Evolutionary conservation across 306 rosid species (phyloP).

Genomic region (Dryas alaskensis): DNA sequence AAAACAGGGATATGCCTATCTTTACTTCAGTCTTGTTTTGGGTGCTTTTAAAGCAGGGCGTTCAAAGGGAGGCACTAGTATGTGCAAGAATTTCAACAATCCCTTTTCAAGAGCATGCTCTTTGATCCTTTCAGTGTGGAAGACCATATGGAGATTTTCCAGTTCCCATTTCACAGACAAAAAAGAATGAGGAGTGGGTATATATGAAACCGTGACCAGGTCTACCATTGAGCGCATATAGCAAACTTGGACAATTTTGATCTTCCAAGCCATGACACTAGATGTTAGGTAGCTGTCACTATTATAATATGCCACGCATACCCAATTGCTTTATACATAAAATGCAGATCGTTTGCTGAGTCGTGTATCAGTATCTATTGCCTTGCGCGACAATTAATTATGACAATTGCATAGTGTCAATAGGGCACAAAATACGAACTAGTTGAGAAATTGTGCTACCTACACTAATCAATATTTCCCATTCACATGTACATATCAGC

Average conservation of each 20-base stretch:
- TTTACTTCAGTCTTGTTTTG: no score
- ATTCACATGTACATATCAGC: no score
- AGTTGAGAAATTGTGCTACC: no score
- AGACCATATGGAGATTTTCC: not conserved
- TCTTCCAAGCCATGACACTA: not conserved
- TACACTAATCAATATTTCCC: no score
- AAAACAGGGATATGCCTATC: no score
- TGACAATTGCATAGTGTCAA: not conserved
- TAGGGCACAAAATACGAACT: not conserved
- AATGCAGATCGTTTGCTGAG: not conserved
- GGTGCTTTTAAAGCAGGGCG: not conserved
- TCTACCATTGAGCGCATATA: not conserved
- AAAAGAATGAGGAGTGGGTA: conserved; percentile 13
- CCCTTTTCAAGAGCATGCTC: conserved; percentile 9
- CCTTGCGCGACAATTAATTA: conserved; percentile 6
- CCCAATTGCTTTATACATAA: no score
- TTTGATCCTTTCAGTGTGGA: conserved; percentile 1
- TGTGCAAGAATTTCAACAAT: conserved; percentile 26
- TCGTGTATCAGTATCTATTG: conserved; percentile 6
- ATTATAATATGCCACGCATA: not conserved
- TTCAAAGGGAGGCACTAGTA: conserved; percentile 9
- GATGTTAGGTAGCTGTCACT: not conserved
- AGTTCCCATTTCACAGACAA: not conserved
- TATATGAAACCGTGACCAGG: not conserved
- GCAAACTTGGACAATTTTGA: not conserved